Evolutionary conservation across 257 asterid genomes (phyloP).

Genomic region (Solanum pennellii): DNA sequence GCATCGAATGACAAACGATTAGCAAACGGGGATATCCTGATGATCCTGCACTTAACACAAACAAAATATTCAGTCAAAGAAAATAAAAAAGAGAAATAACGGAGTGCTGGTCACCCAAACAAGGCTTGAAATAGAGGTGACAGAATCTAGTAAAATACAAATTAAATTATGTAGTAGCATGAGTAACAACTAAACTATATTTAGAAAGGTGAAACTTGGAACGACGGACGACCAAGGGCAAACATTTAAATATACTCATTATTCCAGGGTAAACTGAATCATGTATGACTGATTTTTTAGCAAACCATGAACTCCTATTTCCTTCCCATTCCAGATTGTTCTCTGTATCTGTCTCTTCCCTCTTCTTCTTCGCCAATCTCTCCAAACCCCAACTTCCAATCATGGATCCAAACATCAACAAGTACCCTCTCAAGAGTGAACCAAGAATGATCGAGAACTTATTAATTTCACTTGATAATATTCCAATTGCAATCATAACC

Average conservation of each 20-base stretch:
- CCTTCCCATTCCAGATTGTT: background rate
- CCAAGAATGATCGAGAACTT: background rate
- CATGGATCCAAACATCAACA: background rate
- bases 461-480: background rate
- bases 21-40: constrained; percentile 91
- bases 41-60: constrained; percentile 34
- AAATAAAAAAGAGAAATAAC: background rate
- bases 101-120: background rate
- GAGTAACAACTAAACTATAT: background rate
- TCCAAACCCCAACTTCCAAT: background rate
- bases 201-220: background rate
- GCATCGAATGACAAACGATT: constrained; percentile 84
- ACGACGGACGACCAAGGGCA: background rate
- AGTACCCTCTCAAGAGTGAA: background rate
- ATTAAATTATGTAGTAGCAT: background rate
- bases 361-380: background rate
- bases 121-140: background rate
- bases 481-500: background rate
- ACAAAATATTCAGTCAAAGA: background rate
- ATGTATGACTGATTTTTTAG: background rate
- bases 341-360: background rate
- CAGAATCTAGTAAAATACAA: background rate
- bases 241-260: background rate
- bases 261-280: background rate
- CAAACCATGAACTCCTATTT: background rate